Evolutionary conservation across 2,329 filamentous ascomycete genomes (phyloP), one percentile per base, ranked within the genome.

Genomic region (Neophaeococcomyces mojaviensis): DNA sequence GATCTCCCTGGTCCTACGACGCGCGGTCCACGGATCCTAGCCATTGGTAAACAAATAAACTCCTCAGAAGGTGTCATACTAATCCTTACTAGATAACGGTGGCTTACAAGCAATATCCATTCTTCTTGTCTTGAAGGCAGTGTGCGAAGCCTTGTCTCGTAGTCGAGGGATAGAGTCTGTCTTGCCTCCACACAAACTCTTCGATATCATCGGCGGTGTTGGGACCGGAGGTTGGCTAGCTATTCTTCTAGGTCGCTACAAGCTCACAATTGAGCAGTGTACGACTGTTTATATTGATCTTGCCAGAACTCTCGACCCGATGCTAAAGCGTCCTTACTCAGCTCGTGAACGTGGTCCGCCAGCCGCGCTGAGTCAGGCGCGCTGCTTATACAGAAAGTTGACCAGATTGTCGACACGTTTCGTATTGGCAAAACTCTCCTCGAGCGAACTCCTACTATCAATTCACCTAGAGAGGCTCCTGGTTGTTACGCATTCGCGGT

Each of bases 171-270:
- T 15, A 12, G 7, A 6, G 7, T 7, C 9, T 4, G 6, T 7
- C 9, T 15, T 16, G 10, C 9, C 19, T 15, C 54, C 54, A 4
- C 43, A 48, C 79, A 90, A 98, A 55, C 88, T 97, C 67, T 98
- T 98, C 69, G 92, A 98, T 68, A 78, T 98, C 43, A 98, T 98
- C 54, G 84, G 86, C 46, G 92, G 92, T 49, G 96, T 88, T 18
- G 92, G 92, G 52, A 98, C 92, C 0, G 92, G 92, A 59, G 92
- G 92, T 2, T 70, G 98, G 52, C 97, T 98, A 55, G 92, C 92
- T n/a, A 78, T 95, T 51, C 95, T 96, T 88, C 78, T 98, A 16
- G 92, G 92, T 9, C 79, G 92, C 45, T 68, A 98, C 57, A 83
- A 92, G 39, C 79, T 98, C 55, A 88, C 96, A 58, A 74, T 98